Evolutionary conservation across 2,329 filamentous ascomycete genomes (phyloP), one percentile per base, ranked within the genome.

Genomic region (Paraphoma sp.): DNA sequence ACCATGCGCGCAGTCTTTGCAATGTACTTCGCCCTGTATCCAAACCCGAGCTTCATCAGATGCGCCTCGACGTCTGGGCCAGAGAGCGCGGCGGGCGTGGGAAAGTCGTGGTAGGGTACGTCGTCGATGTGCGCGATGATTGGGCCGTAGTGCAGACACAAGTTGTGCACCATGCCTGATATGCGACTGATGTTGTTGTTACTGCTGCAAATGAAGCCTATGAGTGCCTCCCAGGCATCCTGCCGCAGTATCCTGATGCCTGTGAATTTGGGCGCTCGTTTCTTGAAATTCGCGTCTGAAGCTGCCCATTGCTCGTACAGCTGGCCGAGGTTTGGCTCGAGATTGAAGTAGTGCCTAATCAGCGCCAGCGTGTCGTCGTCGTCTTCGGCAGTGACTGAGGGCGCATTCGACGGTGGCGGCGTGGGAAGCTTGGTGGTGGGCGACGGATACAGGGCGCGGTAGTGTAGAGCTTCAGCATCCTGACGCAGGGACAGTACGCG

Each of bases 131-230:
- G 82, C 1, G 86, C 91, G 51, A 98, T 85, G 4, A 91, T 80
- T 0, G 88, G 86, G 0, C 95, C 95, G 69, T 97, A 99, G 70
- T 96, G 85, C 29, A 85, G 76, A 74, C 96, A 99, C 11, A 99
- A 81, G 68, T 97, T 98, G 66, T 96, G 88, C 18, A 94, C 93
- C 95, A 99, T 99, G 77, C 96, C 91, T 5, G 91, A 94, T 74
- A 99, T 99, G 40, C 95, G 87, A 2, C 89, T 85, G 58, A 99
- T 99, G 74, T 99, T 97, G 79, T 99, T 99, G 79, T 99, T 99
- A 78, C 93, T 97, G 78, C 93, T 97, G 83, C 95, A 99, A 62
- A 99, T 99, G 77, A 99, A 99, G 54, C 90, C 89, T 23, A 99
- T 82, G 18, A 99, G 82, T 0, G 95, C 88, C 77, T 99, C 95